These are phyloP conservation scores for Fusarium metavorans DNA, from an alignment of 2,329 filamentous ascomycete genomes.

Conservation along the genomic window DNA sequence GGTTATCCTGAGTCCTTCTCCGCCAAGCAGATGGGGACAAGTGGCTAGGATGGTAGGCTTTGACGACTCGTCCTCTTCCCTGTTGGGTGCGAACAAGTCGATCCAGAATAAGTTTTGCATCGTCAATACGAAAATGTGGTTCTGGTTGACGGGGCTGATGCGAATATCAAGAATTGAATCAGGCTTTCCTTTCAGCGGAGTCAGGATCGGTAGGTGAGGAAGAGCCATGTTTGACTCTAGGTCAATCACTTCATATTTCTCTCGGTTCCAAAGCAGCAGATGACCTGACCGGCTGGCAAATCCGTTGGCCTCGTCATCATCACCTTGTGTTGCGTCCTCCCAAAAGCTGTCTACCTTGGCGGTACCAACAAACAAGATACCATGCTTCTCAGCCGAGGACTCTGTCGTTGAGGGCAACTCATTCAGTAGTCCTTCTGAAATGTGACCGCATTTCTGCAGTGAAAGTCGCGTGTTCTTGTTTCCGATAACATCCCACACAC, in stretches of 20 bases:
- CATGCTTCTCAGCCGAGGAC: conserved; percentile 54
- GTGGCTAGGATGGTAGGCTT: conserved; percentile 44
- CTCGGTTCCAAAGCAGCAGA: conserved; percentile 53
- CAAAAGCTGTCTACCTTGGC: conserved; percentile 37
- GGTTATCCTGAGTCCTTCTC: conserved; percentile 46
- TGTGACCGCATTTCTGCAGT: conserved; percentile 57
- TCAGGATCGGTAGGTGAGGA: conserved; percentile 44
- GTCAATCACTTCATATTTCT: conserved; percentile 52
- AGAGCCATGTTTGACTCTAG: conserved; percentile 49
- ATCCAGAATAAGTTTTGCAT: conserved; percentile 63
- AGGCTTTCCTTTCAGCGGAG: conserved; percentile 37
- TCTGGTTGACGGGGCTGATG: conserved; percentile 57
- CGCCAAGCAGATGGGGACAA: conserved; percentile 46
- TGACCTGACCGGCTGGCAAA: conserved; percentile 36
- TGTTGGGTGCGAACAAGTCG: conserved; percentile 49
- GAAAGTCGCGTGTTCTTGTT: conserved; percentile 51
- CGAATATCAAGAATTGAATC: conserved; percentile 68
- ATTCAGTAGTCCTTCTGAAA: conserved; percentile 53
- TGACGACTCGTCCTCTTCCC: conserved; percentile 4
- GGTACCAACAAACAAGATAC: conserved; percentile 56
- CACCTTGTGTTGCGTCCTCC: conserved; percentile 23
- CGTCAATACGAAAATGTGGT: conserved; percentile 71
- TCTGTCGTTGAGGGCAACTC: conserved; percentile 48
- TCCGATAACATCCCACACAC: conserved; percentile 70
- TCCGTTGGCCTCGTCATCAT: conserved; percentile 11